phyloP scores from a whole-genome alignment of 2,329 filamentous ascomycete genomes.

The Tricladium varicosporioides region DNA sequence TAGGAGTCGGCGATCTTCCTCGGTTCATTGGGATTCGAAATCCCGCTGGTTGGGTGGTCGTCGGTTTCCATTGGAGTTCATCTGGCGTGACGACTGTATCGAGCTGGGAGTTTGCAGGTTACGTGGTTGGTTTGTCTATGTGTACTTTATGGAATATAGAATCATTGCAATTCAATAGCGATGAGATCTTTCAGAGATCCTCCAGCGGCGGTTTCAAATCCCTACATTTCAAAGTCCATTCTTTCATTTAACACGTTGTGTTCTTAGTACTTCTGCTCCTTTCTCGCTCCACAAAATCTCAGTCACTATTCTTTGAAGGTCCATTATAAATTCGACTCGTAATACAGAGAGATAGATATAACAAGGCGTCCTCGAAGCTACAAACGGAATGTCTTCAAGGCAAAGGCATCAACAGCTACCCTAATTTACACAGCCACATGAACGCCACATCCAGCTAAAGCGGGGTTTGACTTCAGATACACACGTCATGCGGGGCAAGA shows the following conservation, averaged over 20 bases:
- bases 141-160: constrained; percentile 17
- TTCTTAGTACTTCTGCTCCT: no score
- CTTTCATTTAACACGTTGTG: no score
- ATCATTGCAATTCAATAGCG: neutral
- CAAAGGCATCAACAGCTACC: no score
- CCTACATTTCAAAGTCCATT: no score
- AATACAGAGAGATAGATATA: no score
- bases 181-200: no score
- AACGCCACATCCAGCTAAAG: neutral
- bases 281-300: no score
- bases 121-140: constrained; percentile 2
- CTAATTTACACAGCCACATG: neutral
- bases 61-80: constrained; percentile 15
- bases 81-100: constrained; percentile 13
- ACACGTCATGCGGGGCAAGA: neutral
- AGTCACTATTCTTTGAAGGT: no score
- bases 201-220: neutral
- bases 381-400: no score
- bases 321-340: no score
- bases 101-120: constrained; percentile 7
- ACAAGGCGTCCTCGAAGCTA: no score
- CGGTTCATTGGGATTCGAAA: constrained; percentile 8
- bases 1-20: constrained; percentile 13
- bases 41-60: constrained; percentile 1
- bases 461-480: neutral